phyloP scores from a whole-genome alignment of 352 stramenopile genomes.

The Phytopythium montanum region DNA sequence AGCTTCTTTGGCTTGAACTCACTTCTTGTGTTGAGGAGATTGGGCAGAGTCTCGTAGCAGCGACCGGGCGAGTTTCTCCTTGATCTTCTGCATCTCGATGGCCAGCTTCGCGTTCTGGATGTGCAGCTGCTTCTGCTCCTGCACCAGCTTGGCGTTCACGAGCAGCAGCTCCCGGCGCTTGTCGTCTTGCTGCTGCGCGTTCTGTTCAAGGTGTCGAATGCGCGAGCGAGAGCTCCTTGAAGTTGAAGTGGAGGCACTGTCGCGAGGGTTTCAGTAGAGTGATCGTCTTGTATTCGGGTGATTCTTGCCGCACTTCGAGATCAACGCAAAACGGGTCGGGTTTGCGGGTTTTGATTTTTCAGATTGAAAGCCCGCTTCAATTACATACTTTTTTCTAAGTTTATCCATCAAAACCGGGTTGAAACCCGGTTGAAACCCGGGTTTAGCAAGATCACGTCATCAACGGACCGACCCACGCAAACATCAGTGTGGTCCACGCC shows the following conservation, averaged over 20 bases:
- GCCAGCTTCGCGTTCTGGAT: slow-evolving; percentile 23
- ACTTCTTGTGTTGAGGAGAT: slow-evolving; percentile 7
- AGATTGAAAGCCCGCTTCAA: too few relatives aligned
- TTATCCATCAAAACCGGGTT: too few relatives aligned
- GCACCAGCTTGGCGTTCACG: slow-evolving; percentile 61
- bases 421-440: too few relatives aligned
- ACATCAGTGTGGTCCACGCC: too few relatives aligned
- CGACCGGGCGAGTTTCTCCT: slow-evolving; percentile 52
- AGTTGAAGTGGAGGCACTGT: too few relatives aligned
- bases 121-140: slow-evolving; percentile 58
- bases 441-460: too few relatives aligned
- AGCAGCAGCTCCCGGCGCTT: slow-evolving; percentile 64
- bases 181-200: slow-evolving; percentile 34
- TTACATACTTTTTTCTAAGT: too few relatives aligned
- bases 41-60: slow-evolving; percentile 29
- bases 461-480: too few relatives aligned
- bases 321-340: too few relatives aligned
- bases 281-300: too few relatives aligned
- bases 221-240: slow-evolving; percentile 25
- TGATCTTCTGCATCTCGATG: slow-evolving; percentile 29
- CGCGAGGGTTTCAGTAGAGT: background rate
- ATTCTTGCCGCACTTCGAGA: too few relatives aligned
- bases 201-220: slow-evolving; percentile 49
- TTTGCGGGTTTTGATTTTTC: too few relatives aligned
- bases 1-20: background rate